These are phyloP conservation scores for Tetrahymena elliotti DNA, from an alignment of 73 alveolate species.

Conservation along the genomic window DNA sequence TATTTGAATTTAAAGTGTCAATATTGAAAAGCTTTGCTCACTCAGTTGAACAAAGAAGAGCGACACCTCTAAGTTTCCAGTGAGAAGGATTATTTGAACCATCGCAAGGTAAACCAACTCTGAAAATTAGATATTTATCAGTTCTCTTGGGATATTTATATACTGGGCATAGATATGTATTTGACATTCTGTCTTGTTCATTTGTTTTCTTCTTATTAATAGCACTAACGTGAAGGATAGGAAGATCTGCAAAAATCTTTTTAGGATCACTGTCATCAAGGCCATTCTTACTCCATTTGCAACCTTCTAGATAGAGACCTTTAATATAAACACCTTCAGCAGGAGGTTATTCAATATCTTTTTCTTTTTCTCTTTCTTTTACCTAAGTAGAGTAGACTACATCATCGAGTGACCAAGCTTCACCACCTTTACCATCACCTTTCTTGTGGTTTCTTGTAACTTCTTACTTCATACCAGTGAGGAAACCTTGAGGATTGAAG, in stretches of 20 bases:
- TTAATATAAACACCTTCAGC: constrained; percentile 89
- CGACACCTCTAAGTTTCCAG: constrained; percentile 95
- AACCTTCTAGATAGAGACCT: constrained; percentile 98
- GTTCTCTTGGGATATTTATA: constrained; percentile 36
- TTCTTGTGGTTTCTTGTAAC: constrained; percentile 88
- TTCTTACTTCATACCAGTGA: constrained; percentile 97
- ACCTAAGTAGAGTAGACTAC: constrained; percentile 82
- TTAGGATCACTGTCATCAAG: constrained; percentile 87
- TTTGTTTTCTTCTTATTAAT: constrained; percentile 44
- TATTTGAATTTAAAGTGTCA: constrained; percentile 2
- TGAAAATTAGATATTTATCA: constrained; percentile 94
- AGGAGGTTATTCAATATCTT: constrained; percentile 52
- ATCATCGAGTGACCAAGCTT: constrained; percentile 88
- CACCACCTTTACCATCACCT: constrained; percentile 49
- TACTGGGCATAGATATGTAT: constrained; percentile 15
- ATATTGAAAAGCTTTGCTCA: constrained; percentile 24
- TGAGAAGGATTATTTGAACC: constrained; percentile 72
- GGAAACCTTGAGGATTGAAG: constrained; percentile 99
- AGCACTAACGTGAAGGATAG: constrained; percentile 76
- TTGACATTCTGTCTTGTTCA: constrained; percentile 24
- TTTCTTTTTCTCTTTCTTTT: constrained; percentile 64
- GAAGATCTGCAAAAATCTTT: constrained; percentile 76
- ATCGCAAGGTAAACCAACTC: constrained; percentile 88
- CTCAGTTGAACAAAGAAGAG: constrained; percentile 83
- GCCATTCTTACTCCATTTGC: constrained; percentile 93